These are phyloP conservation scores for Fonsecaea erecta DNA, from an alignment of 2,329 filamentous ascomycete genomes.

Conservation along the genomic window DNA sequence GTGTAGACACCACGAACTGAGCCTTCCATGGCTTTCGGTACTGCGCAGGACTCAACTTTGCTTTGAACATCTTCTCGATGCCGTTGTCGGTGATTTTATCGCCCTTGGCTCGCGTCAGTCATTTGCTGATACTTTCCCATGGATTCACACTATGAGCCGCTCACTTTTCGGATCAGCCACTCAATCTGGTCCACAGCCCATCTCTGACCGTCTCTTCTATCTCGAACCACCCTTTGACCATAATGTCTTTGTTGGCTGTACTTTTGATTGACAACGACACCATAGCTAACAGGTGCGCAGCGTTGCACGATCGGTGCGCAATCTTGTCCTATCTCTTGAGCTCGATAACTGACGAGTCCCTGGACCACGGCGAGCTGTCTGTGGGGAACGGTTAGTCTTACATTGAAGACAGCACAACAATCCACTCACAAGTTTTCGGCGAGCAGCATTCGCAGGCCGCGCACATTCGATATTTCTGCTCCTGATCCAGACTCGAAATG, in stretches of 20 bases:
- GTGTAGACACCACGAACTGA: constrained; percentile 43
- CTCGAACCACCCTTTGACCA: constrained; percentile 39
- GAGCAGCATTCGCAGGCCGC: constrained; percentile 40
- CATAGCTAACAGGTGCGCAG: constrained; percentile 45
- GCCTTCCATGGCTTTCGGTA: constrained; percentile 39
- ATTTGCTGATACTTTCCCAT: background rate
- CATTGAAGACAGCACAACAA: background rate
- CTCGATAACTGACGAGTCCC: constrained; percentile 43
- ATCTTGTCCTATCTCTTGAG: constrained; percentile 41
- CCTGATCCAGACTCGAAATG: constrained; percentile 35
- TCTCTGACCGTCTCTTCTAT: constrained; percentile 42
- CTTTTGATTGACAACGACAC: constrained; percentile 42
- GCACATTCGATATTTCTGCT: constrained; percentile 31
- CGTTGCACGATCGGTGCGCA: constrained; percentile 41
- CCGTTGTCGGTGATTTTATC: constrained; percentile 29
- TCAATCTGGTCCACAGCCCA: constrained; percentile 44
- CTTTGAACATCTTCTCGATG: constrained; percentile 30
- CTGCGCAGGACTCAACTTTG: constrained; percentile 34
- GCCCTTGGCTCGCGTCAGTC: constrained; percentile 2
- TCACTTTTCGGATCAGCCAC: constrained; percentile 45
- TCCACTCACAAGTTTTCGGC: constrained; percentile 41
- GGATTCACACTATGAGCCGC: background rate
- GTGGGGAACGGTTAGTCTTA: background rate
- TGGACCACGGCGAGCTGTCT: constrained; percentile 43
- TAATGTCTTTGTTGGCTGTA: constrained; percentile 42